Conservation (phyloP, 208 protist species). For the Wallacemonas collosoma region DNA sequence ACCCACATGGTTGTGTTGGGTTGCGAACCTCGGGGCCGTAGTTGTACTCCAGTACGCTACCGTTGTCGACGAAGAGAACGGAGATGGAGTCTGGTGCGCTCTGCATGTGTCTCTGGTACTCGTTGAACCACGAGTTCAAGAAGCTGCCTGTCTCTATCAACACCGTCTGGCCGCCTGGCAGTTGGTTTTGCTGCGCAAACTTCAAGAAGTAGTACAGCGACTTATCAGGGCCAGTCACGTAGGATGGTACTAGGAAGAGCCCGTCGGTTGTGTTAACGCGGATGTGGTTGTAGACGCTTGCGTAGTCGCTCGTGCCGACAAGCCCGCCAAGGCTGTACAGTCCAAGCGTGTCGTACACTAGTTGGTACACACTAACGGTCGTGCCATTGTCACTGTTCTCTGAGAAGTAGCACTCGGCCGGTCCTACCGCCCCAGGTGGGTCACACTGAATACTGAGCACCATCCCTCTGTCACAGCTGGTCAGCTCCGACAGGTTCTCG, state of each 20-base stretch:
- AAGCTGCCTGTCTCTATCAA: constrained; percentile 35
- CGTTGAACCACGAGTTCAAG: constrained; percentile 41
- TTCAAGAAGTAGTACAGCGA: constrained; percentile 19
- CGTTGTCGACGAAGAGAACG: constrained; percentile 36
- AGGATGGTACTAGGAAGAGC: constrained; percentile 7
- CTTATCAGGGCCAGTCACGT: constrained; percentile 21
- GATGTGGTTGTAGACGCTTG: constrained; percentile 1
- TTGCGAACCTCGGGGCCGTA: constrained; percentile 5
- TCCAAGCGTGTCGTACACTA: constrained; percentile 4
- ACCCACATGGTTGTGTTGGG: background rate
- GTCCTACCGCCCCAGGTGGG: background rate
- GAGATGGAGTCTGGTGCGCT: constrained; percentile 41
- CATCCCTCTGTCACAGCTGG: constrained; percentile 21
- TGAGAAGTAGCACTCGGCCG: constrained; percentile 25
- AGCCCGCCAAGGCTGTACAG: background rate
- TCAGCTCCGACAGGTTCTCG: constrained; percentile 1
- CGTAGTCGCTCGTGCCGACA: background rate
- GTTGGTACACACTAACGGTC: constrained; percentile 1
- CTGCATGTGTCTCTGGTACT: constrained; percentile 40
- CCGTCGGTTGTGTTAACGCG: constrained; percentile 10
- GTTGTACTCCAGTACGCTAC: constrained; percentile 36
- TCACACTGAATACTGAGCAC: constrained; percentile 27
- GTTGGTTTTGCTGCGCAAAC: constrained; percentile 19
- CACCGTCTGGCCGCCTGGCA: constrained; percentile 7
- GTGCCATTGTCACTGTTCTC: constrained; percentile 23